A percentile compares a stretch with the other conserved stretches of the same genome.
These are phyloP conservation scores for Smittium mucronatum DNA, from an alignment of 371 early-diverging fungal species.

Conservation along the genomic window DNA sequence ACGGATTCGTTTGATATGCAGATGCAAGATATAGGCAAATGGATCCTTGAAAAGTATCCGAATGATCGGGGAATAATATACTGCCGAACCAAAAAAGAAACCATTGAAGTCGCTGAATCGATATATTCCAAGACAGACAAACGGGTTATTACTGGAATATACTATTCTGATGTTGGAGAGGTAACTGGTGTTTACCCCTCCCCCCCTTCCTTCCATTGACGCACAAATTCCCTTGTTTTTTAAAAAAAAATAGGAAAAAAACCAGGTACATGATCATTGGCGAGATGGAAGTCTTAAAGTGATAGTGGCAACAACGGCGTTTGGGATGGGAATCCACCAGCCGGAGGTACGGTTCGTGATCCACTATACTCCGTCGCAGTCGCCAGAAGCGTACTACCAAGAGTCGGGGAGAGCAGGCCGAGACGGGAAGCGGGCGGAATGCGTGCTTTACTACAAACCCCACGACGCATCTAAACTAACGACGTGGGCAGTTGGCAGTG, in stretches of 20 bases:
- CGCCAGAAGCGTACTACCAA: slow-evolving; percentile 84
- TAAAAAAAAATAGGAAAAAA: slow-evolving; percentile 40
- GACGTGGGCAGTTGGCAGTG: slow-evolving; percentile 45
- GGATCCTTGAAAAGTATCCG: slow-evolving; percentile 47
- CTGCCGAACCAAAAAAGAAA: slow-evolving; percentile 63
- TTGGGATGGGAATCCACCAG: slow-evolving; percentile 47
- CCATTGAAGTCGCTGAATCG: slow-evolving; percentile 48
- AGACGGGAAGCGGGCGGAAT: slow-evolving; percentile 55
- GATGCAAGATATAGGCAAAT: slow-evolving; percentile 48
- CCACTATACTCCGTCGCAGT: slow-evolving; percentile 72
- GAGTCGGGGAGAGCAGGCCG: slow-evolving; percentile 87
- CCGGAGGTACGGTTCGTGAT: slow-evolving; percentile 75
- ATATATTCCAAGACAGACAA: slow-evolving; percentile 39
- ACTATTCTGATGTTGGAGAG: slow-evolving; percentile 72
- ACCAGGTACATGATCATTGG: slow-evolving; percentile 61
- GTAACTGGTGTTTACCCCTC: too few relatives aligned
- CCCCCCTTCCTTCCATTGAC: too few relatives aligned
- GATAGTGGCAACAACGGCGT: background rate
- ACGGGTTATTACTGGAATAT: slow-evolving; percentile 45
- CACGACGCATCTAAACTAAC: slow-evolving; percentile 49
- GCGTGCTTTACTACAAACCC: slow-evolving; percentile 61
- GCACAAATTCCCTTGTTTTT: too few relatives aligned
- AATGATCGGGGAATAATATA: slow-evolving; percentile 69
- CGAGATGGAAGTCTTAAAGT: slow-evolving; percentile 47
- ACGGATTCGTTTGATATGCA: slow-evolving; percentile 38